phyloP scores from a whole-genome alignment of 1,139 yeast species.

The Insectozyma bohioensis region DNA sequence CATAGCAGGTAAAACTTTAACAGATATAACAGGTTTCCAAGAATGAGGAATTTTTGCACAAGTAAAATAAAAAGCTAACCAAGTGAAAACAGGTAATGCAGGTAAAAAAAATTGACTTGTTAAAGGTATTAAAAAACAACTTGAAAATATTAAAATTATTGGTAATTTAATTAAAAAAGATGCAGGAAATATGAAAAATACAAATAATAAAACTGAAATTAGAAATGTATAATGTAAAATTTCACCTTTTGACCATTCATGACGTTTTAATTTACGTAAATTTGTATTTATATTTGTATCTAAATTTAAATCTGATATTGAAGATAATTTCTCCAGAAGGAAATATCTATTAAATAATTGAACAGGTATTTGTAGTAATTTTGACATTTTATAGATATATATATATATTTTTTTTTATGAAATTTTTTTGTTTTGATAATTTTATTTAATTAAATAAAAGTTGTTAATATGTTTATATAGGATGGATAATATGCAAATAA shows the following conservation, averaged over 20 bases:
- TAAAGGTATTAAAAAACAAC: constrained; percentile 63
- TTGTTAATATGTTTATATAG: too few species aligned
- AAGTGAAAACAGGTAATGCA: constrained; percentile 82
- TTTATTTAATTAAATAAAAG: neutral
- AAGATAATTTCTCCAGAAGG: constrained; percentile 56
- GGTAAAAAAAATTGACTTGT: constrained; percentile 84
- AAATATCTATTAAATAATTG: constrained; percentile 52
- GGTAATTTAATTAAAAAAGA: constrained; percentile 46
- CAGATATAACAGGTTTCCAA: constrained; percentile 88
- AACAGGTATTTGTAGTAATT: constrained; percentile 39
- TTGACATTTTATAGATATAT: too few species aligned
- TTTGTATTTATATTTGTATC: constrained; percentile 57
- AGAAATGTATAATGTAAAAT: constrained; percentile 53
- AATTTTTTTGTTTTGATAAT: too few species aligned
- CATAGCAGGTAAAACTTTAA: constrained; percentile 87
- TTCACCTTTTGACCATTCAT: constrained; percentile 49
- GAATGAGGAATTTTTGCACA: constrained; percentile 74
- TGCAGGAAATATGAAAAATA: constrained; percentile 54
- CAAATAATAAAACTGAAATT: constrained; percentile 48
- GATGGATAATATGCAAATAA: too few species aligned
- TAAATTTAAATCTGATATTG: constrained; percentile 56
- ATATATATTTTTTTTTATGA: too few species aligned
- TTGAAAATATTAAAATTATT: constrained; percentile 33
- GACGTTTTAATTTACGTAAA: constrained; percentile 47
- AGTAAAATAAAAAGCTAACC: constrained; percentile 84